A percentile compares a stretch with the other conserved stretches of the same genome.
Evolutionary conservation across 2,329 filamentous ascomycete species (phyloP).

Genomic region (Aspergillus sp.): DNA sequence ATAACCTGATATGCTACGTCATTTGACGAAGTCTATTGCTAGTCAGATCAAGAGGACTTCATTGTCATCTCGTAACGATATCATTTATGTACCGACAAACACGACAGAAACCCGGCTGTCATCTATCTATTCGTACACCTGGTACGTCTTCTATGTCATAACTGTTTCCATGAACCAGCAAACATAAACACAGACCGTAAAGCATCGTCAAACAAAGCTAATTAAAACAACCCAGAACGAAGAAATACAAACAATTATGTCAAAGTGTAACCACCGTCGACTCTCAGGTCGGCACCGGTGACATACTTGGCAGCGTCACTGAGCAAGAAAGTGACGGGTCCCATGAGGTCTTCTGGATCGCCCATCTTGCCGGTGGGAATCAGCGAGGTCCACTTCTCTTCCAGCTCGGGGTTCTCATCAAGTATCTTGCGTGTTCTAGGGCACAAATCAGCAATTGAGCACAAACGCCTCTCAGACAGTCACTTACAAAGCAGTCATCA

Average conservation of each 20-base stretch:
- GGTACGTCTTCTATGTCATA: no score
- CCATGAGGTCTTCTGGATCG: constrained; percentile 83
- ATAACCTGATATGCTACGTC: no score
- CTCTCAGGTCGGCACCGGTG: constrained; percentile 67
- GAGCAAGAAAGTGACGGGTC: constrained; percentile 77
- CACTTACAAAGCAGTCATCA: constrained; percentile 83
- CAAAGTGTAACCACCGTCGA: constrained; percentile 84
- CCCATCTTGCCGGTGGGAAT: constrained; percentile 96
- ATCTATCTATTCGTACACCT: no score
- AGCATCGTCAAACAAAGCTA: no score
- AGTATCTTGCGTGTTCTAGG: constrained; percentile 84
- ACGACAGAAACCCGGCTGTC: no score
- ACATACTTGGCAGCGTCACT: constrained; percentile 73
- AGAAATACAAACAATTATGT: constrained; percentile 46
- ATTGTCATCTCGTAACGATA: no score
- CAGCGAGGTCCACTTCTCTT: constrained; percentile 81
- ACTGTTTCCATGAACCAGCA: no score
- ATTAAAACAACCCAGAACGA: neutral
- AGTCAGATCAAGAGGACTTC: no score
- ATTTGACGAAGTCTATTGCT: no score
- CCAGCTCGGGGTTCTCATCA: constrained; percentile 83
- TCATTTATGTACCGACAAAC: no score
- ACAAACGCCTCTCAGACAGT: neutral
- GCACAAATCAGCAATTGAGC: neutral
- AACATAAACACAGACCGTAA: no score